Conservation (phyloP, 2,329 filamentous ascomycete genomes). For the Apiospora hydei region DNA sequence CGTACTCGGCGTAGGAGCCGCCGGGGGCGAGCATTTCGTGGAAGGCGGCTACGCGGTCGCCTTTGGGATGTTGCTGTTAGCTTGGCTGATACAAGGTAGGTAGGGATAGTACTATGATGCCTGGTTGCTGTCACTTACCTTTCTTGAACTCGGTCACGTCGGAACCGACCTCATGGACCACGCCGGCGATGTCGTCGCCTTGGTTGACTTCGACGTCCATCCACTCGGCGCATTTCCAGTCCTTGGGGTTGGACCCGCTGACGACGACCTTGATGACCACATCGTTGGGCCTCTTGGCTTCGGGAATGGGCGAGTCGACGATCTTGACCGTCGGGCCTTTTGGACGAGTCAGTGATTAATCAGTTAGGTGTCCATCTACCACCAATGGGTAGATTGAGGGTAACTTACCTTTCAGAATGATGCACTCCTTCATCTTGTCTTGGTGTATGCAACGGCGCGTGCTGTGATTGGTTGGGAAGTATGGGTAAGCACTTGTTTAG, state of each 20-base stretch:
- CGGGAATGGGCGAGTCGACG: slow-evolving; percentile 48
- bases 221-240: slow-evolving; percentile 49
- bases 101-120: too few species aligned
- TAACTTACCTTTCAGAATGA: not conserved
- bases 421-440: slow-evolving; percentile 15
- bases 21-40: slow-evolving; percentile 55
- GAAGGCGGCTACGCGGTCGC: slow-evolving; percentile 28
- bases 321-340: slow-evolving; percentile 46
- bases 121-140: too few species aligned
- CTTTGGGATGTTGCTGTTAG: not conserved
- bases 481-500: not conserved
- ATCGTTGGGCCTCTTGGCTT: slow-evolving; percentile 40
- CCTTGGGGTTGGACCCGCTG: slow-evolving; percentile 56
- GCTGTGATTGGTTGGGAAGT: not conserved
- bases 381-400: too few species aligned
- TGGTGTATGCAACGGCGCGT: not conserved
- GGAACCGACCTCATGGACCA: slow-evolving; percentile 60
- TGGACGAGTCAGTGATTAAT: not conserved
- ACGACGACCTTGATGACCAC: slow-evolving; percentile 52
- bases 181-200: slow-evolving; percentile 63
- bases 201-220: slow-evolving; percentile 45
- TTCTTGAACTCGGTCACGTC: slow-evolving; percentile 63
- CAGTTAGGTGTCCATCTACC: not conserved
- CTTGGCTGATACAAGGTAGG: not conserved
- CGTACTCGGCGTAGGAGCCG: slow-evolving; percentile 69